Base-by-base conservation (phyloP, 140 eudicot genomes). In the Cichorium intybus region DNA sequence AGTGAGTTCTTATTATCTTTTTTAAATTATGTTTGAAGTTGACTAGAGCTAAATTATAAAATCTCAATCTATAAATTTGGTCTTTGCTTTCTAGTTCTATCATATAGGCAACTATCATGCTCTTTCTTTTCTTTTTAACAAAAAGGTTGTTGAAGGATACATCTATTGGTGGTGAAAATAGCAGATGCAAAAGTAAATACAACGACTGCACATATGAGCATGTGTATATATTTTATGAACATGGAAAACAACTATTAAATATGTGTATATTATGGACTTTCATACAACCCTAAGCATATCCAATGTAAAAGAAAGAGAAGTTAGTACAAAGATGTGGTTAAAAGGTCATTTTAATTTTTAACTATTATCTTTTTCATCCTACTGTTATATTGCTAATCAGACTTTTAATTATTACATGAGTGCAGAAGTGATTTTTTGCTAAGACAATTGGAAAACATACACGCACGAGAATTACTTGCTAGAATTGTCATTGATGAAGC, bases 401-500 rank as follows among this genome's bases (percentile, higher is more conserved):
- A 17, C 17, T 21, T 22, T 51, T 18, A 57, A 60, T 46, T 75
- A 62, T 16, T 47, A 61, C 27, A 26, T 55, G 69, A 73, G 62
- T 80, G 80, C 88, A 94, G 99, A 70, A 94, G 99, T 75, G 99
- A 94, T 78, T 79, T 58, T 76, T 78, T 94, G 31, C 71, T 94
- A 60, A 85, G 99, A 14, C 78, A 86, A 31, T 69, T 94, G 81
- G 99, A 94, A 69, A 79, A 63, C 35, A 70, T 94, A 67, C 84
- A 94, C 72, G 68, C 94, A 76, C 85, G 95, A 51, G 87, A 80
- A 28, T 78, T 68, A 75, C 95, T 94, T 65, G 72, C 83, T 71
- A 80, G 99, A 69, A 78, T 94, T 69, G 99, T 94, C 31, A 82
- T 94, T 82, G 99, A 94, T 80, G 99, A 94, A 80, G 99, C 99